phyloP scores from a whole-genome alignment of 495 filamentous ascomycete genomes.

The Eremomyces bilateralis region DNA sequence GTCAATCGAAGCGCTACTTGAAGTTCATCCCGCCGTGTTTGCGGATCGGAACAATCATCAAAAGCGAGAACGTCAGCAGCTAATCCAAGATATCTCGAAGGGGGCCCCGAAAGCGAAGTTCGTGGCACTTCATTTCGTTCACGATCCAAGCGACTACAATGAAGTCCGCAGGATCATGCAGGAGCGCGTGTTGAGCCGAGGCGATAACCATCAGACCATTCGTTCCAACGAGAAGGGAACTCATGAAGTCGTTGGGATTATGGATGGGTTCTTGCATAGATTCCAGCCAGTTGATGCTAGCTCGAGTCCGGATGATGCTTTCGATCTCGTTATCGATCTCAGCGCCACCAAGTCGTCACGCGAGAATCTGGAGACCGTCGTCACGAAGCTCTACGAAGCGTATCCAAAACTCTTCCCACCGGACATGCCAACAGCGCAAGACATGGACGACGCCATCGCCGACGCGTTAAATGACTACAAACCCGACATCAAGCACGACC shows the following conservation, averaged over 20 bases:
- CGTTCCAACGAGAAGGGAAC: constrained; percentile 48
- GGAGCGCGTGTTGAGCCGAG: constrained; percentile 58
- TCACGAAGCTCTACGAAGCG: constrained; percentile 40
- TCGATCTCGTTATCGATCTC: constrained; percentile 69
- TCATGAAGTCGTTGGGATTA: constrained; percentile 61
- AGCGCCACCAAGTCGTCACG: constrained; percentile 56
- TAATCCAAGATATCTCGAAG: constrained; percentile 54
- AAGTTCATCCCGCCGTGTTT: constrained; percentile 46
- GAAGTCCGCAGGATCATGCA: constrained; percentile 53
- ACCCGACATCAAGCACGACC: constrained; percentile 51
- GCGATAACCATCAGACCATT: constrained; percentile 96
- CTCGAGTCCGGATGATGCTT: constrained; percentile 46
- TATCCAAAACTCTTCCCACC: constrained; percentile 61
- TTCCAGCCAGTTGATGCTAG: constrained; percentile 53
- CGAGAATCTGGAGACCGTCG: constrained; percentile 63
- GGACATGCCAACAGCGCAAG: constrained; percentile 44
- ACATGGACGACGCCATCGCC: constrained; percentile 63
- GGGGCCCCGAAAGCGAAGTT: constrained; percentile 39
- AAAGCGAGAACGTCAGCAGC: constrained; percentile 62
- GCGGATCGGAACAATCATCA: constrained; percentile 91
- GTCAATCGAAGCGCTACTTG: constrained; percentile 37
- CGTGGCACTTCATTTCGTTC: constrained; percentile 84
- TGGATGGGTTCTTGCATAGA: constrained; percentile 78
- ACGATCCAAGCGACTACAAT: constrained; percentile 39
- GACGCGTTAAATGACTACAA: constrained; percentile 56